A percentile compares a stretch with the other conserved stretches of the same genome.
phyloP scores from a whole-genome alignment of 768 basidiomycete species.

The Lentinula guzmanii region DNA sequence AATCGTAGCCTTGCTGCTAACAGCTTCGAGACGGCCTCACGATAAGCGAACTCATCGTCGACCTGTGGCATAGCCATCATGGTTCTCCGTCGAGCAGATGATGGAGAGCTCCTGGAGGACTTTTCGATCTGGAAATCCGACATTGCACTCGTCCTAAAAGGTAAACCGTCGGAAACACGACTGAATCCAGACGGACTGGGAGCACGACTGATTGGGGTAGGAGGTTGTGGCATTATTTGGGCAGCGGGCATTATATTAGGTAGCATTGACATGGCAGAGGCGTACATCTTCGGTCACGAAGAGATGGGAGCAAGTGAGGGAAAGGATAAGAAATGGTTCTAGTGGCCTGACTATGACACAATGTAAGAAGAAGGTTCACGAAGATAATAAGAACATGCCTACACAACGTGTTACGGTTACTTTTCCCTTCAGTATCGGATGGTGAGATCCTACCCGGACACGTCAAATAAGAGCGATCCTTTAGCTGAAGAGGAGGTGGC shows the following conservation, averaged over 20 bases:
- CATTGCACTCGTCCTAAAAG: constrained; percentile 32
- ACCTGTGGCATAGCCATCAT: constrained; percentile 25
- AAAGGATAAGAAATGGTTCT: background rate
- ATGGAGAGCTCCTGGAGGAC: constrained; percentile 27
- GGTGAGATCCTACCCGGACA: background rate
- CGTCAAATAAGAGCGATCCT: background rate
- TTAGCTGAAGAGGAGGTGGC: background rate
- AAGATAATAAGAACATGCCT: constrained; percentile 1
- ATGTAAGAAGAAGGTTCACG: background rate
- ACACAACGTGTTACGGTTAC: background rate
- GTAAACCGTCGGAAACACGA: constrained; percentile 18
- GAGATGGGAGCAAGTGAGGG: background rate
- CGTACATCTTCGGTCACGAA: background rate
- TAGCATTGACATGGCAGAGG: constrained; percentile 1
- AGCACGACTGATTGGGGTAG: constrained; percentile 8
- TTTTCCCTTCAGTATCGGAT: background rate
- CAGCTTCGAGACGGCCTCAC: constrained; percentile 48
- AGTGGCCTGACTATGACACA: background rate
- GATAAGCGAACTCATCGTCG: constrained; percentile 47
- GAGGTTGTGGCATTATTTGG: background rate
- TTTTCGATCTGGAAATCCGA: constrained; percentile 64
- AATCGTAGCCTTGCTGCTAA: constrained; percentile 55
- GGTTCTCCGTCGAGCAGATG: constrained; percentile 26
- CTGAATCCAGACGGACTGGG: constrained; percentile 20
- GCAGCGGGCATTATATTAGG: background rate